These are phyloP conservation scores for Plantago elongata DNA, from an alignment of 257 asterid species.

Conservation along the genomic window DNA sequence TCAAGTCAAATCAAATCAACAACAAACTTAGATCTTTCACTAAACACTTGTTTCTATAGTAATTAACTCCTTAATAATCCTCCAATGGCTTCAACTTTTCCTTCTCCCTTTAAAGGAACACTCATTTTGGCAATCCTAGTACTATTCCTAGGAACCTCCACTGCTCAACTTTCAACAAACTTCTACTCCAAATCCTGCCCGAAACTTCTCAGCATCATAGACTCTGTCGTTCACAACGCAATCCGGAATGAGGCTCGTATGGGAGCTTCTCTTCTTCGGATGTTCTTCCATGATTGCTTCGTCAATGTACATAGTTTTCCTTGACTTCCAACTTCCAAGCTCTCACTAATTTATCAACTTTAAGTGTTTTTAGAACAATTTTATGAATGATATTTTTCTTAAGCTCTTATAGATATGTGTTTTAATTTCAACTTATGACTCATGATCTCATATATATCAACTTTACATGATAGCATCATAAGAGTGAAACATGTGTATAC, in stretches of 20 bases:
- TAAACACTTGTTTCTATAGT: background rate
- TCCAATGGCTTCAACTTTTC: constrained; percentile 45
- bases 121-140: constrained; percentile 33
- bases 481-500: no score
- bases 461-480: no score
- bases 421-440: no score
- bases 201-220: constrained; percentile 37
- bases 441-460: no score
- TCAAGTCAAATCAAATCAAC: background rate
- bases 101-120: constrained; percentile 24
- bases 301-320: constrained; percentile 45
- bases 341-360: no score
- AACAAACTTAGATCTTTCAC: constrained; percentile 16
- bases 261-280: constrained; percentile 93
- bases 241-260: constrained; percentile 64
- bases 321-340: no score
- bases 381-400: no score
- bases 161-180: constrained; percentile 63
- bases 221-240: constrained; percentile 48
- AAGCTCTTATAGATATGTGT: no score
- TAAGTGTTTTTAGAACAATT: no score
- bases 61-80: background rate
- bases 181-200: constrained; percentile 71
- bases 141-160: constrained; percentile 35
- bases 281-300: constrained; percentile 87